These are phyloP conservation scores for Golubevia sp. DNA, from an alignment of 1,284 basidiomycete species.

Conservation along the genomic window DNA sequence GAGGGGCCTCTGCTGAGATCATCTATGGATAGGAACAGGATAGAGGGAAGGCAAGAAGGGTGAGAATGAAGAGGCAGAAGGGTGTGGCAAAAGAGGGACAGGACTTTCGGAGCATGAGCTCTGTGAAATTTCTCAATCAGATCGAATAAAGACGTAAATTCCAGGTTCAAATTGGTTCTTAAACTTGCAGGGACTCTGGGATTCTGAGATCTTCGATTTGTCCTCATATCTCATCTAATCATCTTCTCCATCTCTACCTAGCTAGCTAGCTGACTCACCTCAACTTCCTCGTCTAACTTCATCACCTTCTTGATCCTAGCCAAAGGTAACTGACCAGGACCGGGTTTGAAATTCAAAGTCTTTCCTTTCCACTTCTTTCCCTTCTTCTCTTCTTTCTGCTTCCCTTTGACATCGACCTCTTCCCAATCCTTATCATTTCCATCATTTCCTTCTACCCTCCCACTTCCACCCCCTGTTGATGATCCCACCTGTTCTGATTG, in stretches of 20 bases:
- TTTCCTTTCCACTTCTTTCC: no score
- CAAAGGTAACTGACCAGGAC: conserved; percentile 49
- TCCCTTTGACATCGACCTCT: no score
- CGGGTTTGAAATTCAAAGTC: conserved; percentile 25
- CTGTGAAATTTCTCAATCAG: no score
- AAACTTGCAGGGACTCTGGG: no score
- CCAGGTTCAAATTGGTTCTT: no score
- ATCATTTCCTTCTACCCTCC: not conserved
- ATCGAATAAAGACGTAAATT: no score
- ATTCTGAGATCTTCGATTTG: no score
- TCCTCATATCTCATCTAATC: no score
- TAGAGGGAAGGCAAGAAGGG: not conserved
- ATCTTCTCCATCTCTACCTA: no score
- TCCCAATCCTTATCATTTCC: not conserved
- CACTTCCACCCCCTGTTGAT: conserved; percentile 1
- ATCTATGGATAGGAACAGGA: not conserved
- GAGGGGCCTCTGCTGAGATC: not conserved
- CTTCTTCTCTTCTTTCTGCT: no score
- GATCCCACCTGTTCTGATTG: not conserved
- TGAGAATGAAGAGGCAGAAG: not conserved
- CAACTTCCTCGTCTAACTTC: conserved; percentile 59
- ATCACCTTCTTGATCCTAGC: conserved; percentile 61
- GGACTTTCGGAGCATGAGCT: no score
- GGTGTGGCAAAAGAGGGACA: not conserved
- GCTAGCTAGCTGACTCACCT: conserved; percentile 13